phyloP scores from a whole-genome alignment of 192 early-diverging fungal genomes.

The Gryganskiella cystojenkinii region DNA sequence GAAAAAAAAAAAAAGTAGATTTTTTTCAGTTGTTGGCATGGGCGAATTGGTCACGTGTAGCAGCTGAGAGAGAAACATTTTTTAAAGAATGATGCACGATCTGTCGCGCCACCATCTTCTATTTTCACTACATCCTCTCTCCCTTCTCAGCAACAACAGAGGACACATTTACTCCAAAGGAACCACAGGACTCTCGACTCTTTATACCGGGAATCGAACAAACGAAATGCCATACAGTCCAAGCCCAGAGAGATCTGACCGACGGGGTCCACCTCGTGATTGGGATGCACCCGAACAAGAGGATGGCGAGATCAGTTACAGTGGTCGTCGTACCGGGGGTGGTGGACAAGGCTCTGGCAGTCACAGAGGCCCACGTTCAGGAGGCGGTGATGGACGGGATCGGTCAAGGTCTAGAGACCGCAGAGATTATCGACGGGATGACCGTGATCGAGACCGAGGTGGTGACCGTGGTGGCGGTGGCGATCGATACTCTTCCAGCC shows the following conservation, averaged over 20 bases:
- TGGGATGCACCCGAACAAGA: slow-evolving; percentile 54
- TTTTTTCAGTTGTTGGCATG: too few relatives aligned
- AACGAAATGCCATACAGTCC: slow-evolving; percentile 35
- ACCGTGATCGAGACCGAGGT: not conserved
- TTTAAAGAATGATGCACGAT: too few relatives aligned
- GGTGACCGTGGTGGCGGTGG: slow-evolving; percentile 8
- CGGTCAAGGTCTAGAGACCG: slow-evolving; percentile 23
- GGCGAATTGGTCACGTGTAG: too few relatives aligned
- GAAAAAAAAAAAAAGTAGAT: too few relatives aligned
- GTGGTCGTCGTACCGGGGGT: slow-evolving; percentile 5
- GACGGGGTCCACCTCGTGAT: slow-evolving; percentile 33
- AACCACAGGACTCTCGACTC: too few relatives aligned
- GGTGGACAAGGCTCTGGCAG: not conserved
- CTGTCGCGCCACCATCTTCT: too few relatives aligned
- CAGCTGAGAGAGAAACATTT: too few relatives aligned
- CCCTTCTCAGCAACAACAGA: too few relatives aligned
- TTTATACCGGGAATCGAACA: too few relatives aligned
- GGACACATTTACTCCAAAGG: too few relatives aligned
- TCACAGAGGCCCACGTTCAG: not conserved
- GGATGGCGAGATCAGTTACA: slow-evolving; percentile 45
- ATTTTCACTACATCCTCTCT: too few relatives aligned
- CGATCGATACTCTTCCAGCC: too few relatives aligned
- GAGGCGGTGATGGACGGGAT: slow-evolving; percentile 14
- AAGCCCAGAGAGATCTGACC: slow-evolving; percentile 39
- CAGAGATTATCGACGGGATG: slow-evolving; percentile 9